Evolutionary conservation across 2,329 filamentous ascomycete genomes (phyloP), one percentile per base, ranked within the genome.

Genomic region (Fusarium lyarnte): DNA sequence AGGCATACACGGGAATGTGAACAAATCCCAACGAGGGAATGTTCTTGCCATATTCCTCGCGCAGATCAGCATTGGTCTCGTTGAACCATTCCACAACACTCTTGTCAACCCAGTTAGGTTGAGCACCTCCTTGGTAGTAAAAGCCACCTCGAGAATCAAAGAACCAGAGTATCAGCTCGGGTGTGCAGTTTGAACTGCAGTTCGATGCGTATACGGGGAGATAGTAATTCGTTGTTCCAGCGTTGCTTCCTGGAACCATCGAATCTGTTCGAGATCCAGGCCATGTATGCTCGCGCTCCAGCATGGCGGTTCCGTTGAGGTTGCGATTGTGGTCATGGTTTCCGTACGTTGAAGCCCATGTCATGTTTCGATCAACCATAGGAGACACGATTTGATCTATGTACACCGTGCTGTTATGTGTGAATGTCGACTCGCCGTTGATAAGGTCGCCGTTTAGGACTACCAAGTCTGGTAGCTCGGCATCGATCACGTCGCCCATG

Each of bases 381-480:
- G 89, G 89, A 3, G 76, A 79, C 2, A 91, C 87, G 5, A 91
- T 85, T 69, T 85, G 79, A 71, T 92, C 87, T 10, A 92, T 64
- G 55, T 91, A 89, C 7, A 80, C 73, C 0, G 87, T 88, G 58
- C 74, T 76, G 65, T 91, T 91, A 1, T 85, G 79, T 6, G 82
- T 58, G 65, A 82, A 86, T 2, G 85, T 87, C 60, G 89, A 87
- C 66, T 93, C 90, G 36, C 91, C 90, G 0, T 90, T 91, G 46
- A 92, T 89, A 2, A 93, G 82, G 73, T 93, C 91, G 16, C 91
- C 91, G 62, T 93, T 93, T 11, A 93, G 78, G 3, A 93, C 87
- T 2, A 91, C 90, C 0, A 93, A 82, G 36, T 89, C 84, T 1
- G 88, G 86, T 0, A 55, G 45, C 39, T 77, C 75, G 8, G 55